Conservation (phyloP, 2,329 filamentous ascomycete species). For the Apiospora hydei region DNA sequence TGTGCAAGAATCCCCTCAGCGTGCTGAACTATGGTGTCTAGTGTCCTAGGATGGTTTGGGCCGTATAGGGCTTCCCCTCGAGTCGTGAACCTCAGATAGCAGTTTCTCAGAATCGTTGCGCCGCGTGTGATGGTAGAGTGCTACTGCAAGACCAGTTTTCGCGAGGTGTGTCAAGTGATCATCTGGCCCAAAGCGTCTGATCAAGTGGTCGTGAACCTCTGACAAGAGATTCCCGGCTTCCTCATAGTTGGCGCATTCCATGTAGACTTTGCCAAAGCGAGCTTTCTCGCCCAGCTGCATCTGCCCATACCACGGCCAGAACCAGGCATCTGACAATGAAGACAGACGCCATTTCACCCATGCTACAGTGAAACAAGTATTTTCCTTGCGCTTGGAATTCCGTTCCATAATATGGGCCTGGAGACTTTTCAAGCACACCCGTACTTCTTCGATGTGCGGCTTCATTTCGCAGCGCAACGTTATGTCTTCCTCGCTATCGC, state of each 20-base stretch:
- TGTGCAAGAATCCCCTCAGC: slow-evolving; percentile 20
- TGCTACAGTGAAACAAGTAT: neutral
- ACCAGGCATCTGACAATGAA: neutral
- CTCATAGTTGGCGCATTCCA: slow-evolving; percentile 26
- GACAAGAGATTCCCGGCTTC: slow-evolving; percentile 27
- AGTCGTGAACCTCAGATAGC: slow-evolving; percentile 12
- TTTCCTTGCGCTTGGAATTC: neutral
- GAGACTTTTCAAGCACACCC: neutral
- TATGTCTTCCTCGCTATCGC: slow-evolving; percentile 26
- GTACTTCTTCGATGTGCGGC: slow-evolving; percentile 29
- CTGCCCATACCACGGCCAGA: slow-evolving; percentile 21
- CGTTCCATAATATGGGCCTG: neutral
- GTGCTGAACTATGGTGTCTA: slow-evolving; percentile 24
- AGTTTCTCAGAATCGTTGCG: slow-evolving; percentile 8
- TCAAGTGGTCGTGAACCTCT: slow-evolving; percentile 24
- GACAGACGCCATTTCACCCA: neutral
- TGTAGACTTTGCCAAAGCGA: slow-evolving; percentile 29
- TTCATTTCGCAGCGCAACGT: slow-evolving; percentile 26
- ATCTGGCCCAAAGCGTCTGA: slow-evolving; percentile 25
- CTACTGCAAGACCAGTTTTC: slow-evolving; percentile 19
- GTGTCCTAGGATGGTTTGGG: neutral
- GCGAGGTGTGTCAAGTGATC: slow-evolving; percentile 25
- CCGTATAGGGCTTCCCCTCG: neutral
- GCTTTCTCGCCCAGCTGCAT: slow-evolving; percentile 24
- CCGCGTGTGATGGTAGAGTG: neutral